Base-by-base conservation (phyloP, 805 yeast species). In the Blastobotrys robertii region DNA sequence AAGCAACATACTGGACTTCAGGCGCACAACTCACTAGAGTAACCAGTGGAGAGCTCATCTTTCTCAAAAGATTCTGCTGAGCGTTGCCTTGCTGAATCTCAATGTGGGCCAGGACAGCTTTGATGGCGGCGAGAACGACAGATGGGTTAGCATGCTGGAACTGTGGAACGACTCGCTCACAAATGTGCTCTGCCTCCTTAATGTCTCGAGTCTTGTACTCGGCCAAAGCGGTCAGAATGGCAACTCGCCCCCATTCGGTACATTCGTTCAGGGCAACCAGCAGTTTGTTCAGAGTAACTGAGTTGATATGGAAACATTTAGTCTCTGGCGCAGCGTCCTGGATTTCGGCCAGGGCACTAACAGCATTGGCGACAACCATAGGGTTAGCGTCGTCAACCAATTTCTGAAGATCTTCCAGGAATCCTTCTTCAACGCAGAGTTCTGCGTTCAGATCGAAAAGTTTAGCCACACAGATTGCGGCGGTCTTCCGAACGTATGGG, bases 221-320 rank as follows among this genome's bases (percentile, higher is more conserved):
- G 5, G 86, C 72, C 50, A 92, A 65, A 1, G 95, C 87, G 1
- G 84, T 76, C 46, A 92, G 69, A 36, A 92, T 84, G 1, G 97
- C 77, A 50, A 92, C 83, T 56, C 98, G 75, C 8, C 98, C 98
- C 99, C 99, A 92, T 66, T 92, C 99, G 0, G 97, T 88, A 65
- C 97, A 90, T 65, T 92, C 99, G 62, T 90, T 90, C 50, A 92
- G 69, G 10, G 96, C 94, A 52, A 79, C 69, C 47, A 92, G 68
- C 47, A 92, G 72, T 59, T 79, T 83, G 41, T 63, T 66, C 30
- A 74, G 57, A 3, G 63, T 57, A 5, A 60, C 58, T 2, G 67
- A 51, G 41, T 59, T 65, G 45, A 73, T 65, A 13, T 60, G 60
- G 46, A 77, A 61, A 28, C 72, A 70, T 28, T 72, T 54, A 13